Base-by-base conservation (phyloP, 2,329 filamentous ascomycete genomes). In the Aaosphaeria pasadenensis region DNA sequence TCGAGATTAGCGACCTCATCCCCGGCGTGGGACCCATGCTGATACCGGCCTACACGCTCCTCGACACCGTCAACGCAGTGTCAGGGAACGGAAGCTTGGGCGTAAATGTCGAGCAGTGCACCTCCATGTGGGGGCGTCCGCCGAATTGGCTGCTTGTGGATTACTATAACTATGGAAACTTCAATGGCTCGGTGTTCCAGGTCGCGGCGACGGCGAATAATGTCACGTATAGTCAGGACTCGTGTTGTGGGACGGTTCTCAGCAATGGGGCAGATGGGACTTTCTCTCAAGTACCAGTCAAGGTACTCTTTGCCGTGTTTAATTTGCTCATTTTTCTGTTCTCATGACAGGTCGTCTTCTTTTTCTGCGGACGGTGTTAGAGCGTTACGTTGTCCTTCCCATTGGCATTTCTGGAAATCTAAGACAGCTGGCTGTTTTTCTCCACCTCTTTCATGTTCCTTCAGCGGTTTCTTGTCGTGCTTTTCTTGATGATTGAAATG, bases 181-280 rank as follows among this genome's bases (percentile, higher is more conserved):
- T 64, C 51, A 63, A 64, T 36, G 67, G 67, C 7, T 60, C 56
- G 30, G 67, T 70, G 17, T 70, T 70, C 45, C 42, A 64, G 44
- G 67, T 69, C 28, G 66, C 66, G 4, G 66, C 67, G 6, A 51
- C 33, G 1, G 80, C 83, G 58, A 92, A 91, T 13, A 52, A 53
- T 30, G 62, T 66, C 1, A 43, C 51, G 4, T 67, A 61, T 30
- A 48, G 60, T 9, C 49, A 51, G 6, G 40, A 46, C 1, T 50
- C 51, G 4, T 66, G 61, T 43, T 67, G 64, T 42, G 60, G 62
- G 39, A 45, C 43, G n/a, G 43, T 24, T 17, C 17, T 24, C 17
- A 24, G 17, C 17, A 24, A 24, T 24, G 2, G 17, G 2, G 17
- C 17, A 24, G 2, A 24, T 24, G 17, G 17, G 17, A 24, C 2